Base-by-base conservation (phyloP, 371 early-diverging fungal species). In the Rhizopus stolonifer region DNA sequence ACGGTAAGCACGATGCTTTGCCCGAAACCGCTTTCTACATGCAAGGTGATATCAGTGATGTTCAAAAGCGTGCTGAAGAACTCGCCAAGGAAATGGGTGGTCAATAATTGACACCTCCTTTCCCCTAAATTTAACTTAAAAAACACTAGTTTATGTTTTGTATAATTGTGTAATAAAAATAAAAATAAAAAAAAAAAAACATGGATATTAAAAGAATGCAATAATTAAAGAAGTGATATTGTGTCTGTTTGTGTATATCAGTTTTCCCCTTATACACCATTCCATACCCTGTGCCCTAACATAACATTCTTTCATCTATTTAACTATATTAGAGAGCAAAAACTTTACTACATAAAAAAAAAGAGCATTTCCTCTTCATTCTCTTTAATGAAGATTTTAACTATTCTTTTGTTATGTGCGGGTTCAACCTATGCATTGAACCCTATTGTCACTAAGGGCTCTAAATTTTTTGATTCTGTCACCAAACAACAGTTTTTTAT, bases 1-100 rank as follows among this genome's bases (percentile, higher is more conserved):
- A 90, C 51, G 96, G 95, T 58, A 95, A 94, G 85, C 91, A 92
- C 83, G 96, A 95, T 77, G 62, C 67, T 60, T 82, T 94, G 54
- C 64, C 96, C 93, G 96, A 95, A 75, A 84, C 90, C 51, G 94
- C 96, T 56, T 95, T 95, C 89, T 95, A 87, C 85, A 94, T 94
- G 91, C 86, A 87, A 58, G 95, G 95, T 79, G 94, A 92, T 72
- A 87, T 95, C 61, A 91, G 92, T 58, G 96, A 95, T 77, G 96
- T 87, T 58, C 79, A 79, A 57, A 80, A 81, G 78, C 94, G 93
- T 85, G 93, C 93, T 50, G 90, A 85, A 59, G 88, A 90, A 68
- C 84, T 93, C 60, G 89, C 91, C 67, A 85, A 94, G 62, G 62
- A 61, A 49, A 56, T 61, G 42, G 46, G 57, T 52, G 32, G 43